Evolutionary conservation across 352 stramenopile genomes (phyloP), one percentile per base, ranked within the genome.

Genomic region (Globisporangium emineosum): DNA sequence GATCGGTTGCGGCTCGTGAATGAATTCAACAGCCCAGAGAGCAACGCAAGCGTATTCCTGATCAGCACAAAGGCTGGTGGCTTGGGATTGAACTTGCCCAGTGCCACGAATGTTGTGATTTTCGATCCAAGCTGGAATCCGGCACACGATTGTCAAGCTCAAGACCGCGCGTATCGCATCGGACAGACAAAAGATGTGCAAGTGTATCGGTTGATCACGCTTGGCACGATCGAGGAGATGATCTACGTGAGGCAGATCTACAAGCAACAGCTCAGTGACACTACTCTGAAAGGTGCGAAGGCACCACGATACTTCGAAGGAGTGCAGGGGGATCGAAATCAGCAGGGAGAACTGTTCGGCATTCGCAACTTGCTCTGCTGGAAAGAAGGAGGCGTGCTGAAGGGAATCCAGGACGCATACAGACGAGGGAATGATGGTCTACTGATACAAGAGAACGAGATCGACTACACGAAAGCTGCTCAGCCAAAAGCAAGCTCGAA

Each of bases 101-200:
- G 73, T 54, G 88, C 88, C 6, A 89, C 82, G 12, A 93, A 93
- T 60, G 89, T 96, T 12, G 86, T 95, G 0, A 85, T 96, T 25
- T 93, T 95, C 66, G 89, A 95, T 53, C 89, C 89, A 19, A 90
- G 79, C 29, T 96, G 89, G 89, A 96, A 96, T 62, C 89, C 89
- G 33, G 81, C 87, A 2, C 80, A 94, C 47, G 89, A 96, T 47
- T 90, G 77, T 42, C 89, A 96, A 62, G 87, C 86, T 4, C 83
- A 93, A 60, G 84, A 93, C 62, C 79, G 89, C 37, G 87, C 86
- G 10, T 96, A 94, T 63, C 83, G 89, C 13, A 94, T 97, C 35
- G 87, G 88, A 0, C 89, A 96, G 62, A 94, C 83, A 15, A 90
- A 90, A 45, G 79, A 95, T 62, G 89, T 96, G 0, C 73, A 94